Conservation (phyloP, 345 rosid species). For the Dimocarpus longan region DNA sequence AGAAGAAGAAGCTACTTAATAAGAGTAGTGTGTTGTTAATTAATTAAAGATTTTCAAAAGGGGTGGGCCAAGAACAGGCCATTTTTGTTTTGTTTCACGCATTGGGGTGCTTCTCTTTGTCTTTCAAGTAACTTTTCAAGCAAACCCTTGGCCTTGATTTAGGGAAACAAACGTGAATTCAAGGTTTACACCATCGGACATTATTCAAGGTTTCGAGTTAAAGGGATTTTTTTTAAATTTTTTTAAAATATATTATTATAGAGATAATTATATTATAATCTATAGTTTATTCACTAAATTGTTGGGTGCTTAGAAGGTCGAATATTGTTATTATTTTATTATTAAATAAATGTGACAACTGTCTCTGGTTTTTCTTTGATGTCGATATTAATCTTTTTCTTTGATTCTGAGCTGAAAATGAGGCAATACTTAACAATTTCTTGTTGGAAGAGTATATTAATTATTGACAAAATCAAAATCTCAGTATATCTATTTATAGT, state of each 20-base stretch:
- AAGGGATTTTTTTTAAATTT: neutral
- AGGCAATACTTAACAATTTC: constrained; percentile 13
- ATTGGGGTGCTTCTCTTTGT: constrained; percentile 32
- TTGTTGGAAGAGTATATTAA: constrained; percentile 7
- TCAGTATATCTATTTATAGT: no score
- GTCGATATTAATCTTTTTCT: constrained; percentile 7
- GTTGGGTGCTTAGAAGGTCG: neutral
- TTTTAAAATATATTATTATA: neutral
- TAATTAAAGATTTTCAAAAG: neutral
- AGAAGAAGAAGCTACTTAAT: constrained; percentile 17
- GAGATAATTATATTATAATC: no score
- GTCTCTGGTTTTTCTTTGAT: neutral
- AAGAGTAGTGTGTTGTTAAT: neutral
- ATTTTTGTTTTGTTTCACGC: constrained; percentile 33
- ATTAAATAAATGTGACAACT: constrained; percentile 7
- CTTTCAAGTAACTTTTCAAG: constrained; percentile 11
- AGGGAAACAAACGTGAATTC: constrained; percentile 11
- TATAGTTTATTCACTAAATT: neutral
- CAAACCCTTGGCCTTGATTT: constrained; percentile 14
- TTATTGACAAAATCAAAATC: no score
- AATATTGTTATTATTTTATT: neutral
- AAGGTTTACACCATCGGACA: neutral
- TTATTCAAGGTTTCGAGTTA: constrained; percentile 5
- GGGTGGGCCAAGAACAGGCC: constrained; percentile 24
- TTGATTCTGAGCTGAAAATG: neutral